Base-by-base conservation (phyloP, 441 rosid species). In the Adansonia madagascariensis region DNA sequence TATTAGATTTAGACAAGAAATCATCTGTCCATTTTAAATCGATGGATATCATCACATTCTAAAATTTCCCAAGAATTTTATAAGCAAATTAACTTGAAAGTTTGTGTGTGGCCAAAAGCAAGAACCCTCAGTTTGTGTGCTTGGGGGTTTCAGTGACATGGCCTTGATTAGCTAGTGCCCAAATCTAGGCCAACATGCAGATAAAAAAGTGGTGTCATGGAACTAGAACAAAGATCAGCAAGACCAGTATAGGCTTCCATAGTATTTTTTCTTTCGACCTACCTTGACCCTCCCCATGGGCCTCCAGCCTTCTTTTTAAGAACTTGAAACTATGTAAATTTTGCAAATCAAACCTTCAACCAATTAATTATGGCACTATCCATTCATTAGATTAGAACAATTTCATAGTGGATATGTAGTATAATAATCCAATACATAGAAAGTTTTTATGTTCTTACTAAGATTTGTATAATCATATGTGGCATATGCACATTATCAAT, bases 1-100 rank as follows among this genome's bases (percentile, higher is more conserved):
- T 20, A 52, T 15, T 71, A 53, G 62, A 71, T 31, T 52, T 24
- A 31, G 75, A 71, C 75, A 53, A 44, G 6, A 22, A 15, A 55
- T 53, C 43, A 55, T 65, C 24, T 66, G 15, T 14, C 41, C 20
- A 6, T 63, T 31, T 63, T 14, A 4, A 27, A 12, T 61, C 31
- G 41, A 24, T 24, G 43, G 43, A 27, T 35, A 35, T 35, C n/a
- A 4, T 27, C 41, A 27, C 31, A 12, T n/a, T 27, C 9, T 27
- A 11, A 63, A 18, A 31, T 63, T 63, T 31, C 10, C 14, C 2
- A 15, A 14, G 20, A 63, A 63, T 31, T 63, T 31, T 63, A 31
- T 31, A 63, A 31, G 66, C 43, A 27, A 12, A 1, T 61, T 41
- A 27, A 14, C 43, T 61, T 24, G 0, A 5, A 61, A 61, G 43